phyloP scores from a whole-genome alignment of 495 filamentous ascomycete species.

The Lepidopterella palustris region DNA sequence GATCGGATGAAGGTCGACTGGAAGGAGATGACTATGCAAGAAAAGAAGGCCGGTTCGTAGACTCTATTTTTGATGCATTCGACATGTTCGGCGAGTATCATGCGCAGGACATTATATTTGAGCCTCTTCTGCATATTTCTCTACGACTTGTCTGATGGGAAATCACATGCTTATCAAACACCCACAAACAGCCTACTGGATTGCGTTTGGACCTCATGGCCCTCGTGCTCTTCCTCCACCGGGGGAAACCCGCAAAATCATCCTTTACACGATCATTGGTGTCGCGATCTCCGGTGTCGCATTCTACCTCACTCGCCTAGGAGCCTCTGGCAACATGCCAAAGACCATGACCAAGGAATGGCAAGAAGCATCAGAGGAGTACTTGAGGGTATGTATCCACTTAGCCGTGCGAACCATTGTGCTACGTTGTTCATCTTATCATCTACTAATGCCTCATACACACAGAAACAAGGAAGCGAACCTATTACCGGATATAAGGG shows the following conservation, averaged over 20 bases:
- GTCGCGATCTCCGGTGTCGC: slow-evolving; percentile 26
- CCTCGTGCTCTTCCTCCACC: slow-evolving; percentile 75
- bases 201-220: slow-evolving; percentile 93
- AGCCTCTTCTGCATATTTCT: background rate
- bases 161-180: slow-evolving; percentile 14
- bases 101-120: slow-evolving; percentile 10
- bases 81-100: slow-evolving; percentile 1
- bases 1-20: slow-evolving; percentile 98
- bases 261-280: slow-evolving; percentile 61
- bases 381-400: slow-evolving; percentile 62
- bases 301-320: slow-evolving; percentile 31
- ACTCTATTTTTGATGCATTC: slow-evolving; percentile 5
- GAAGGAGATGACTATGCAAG: slow-evolving; percentile 85
- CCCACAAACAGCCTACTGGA: slow-evolving; percentile 76
- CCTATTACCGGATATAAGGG: slow-evolving; percentile 83
- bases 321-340: slow-evolving; percentile 57
- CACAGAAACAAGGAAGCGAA: slow-evolving; percentile 74
- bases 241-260: slow-evolving; percentile 70
- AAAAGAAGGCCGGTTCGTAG: slow-evolving; percentile 97
- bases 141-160: background rate
- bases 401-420: too few species aligned
- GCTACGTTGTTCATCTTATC: too few species aligned
- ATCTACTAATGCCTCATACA: background rate
- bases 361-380: slow-evolving; percentile 88
- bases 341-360: slow-evolving; percentile 91